phyloP scores from a whole-genome alignment of 2,329 filamentous ascomycete species.

The Xylariaceae sp. region DNA sequence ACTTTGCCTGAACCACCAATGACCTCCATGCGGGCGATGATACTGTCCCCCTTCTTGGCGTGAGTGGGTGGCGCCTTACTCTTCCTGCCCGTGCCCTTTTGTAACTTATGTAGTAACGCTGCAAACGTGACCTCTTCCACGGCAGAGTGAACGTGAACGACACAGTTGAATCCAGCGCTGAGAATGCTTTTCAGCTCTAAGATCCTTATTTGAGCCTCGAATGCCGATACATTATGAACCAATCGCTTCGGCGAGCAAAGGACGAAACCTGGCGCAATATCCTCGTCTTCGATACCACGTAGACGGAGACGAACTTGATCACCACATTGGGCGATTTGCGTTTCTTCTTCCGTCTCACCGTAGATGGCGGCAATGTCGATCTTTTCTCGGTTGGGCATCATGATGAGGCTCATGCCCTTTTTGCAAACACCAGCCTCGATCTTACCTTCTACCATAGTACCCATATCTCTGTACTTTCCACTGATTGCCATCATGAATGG shows the following conservation, averaged over 20 bases:
- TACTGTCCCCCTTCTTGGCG: constrained; percentile 74
- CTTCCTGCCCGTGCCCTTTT: constrained; percentile 90
- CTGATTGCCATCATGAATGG: constrained; percentile 99
- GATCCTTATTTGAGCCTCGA: constrained; percentile 95
- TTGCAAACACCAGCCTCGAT: constrained; percentile 92
- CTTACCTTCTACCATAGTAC: constrained; percentile 96
- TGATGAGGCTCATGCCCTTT: constrained; percentile 73
- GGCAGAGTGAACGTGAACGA: constrained; percentile 93
- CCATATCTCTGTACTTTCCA: constrained; percentile 95
- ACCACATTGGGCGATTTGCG: constrained; percentile 76
- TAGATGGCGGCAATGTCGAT: constrained; percentile 83
- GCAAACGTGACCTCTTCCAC: constrained; percentile 96
- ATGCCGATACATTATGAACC: constrained; percentile 82
- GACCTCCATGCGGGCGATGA: constrained; percentile 88
- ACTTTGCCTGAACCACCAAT: constrained; percentile 78
- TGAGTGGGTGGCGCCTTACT: constrained; percentile 92
- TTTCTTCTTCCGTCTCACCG: constrained; percentile 93
- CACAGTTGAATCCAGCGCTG: constrained; percentile 93
- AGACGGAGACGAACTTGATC: constrained; percentile 92
- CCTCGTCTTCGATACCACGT: constrained; percentile 94
- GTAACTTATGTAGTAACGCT: constrained; percentile 83
- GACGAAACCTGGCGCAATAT: constrained; percentile 92
- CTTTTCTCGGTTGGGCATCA: constrained; percentile 92
- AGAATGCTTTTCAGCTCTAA: constrained; percentile 93
- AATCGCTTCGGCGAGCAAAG: constrained; percentile 91